A percentile compares a stretch with the other conserved stretches of the same genome.
Evolutionary conservation across 2,329 filamentous ascomycete species (phyloP).

Genomic region (Ophiocordyceps robertsii): DNA sequence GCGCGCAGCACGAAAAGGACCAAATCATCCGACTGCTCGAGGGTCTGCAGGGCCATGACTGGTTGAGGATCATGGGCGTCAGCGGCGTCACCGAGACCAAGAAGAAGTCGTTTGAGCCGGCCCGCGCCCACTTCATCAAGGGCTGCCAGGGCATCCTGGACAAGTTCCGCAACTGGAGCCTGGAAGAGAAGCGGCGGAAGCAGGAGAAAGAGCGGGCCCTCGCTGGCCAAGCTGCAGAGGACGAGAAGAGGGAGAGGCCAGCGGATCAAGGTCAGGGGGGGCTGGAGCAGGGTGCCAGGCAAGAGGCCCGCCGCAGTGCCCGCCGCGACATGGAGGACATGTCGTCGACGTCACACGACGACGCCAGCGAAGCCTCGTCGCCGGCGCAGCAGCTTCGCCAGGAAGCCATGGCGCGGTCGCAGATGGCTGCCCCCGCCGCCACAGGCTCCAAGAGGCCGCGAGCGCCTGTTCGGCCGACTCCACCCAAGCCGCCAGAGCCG

Average conservation of each 20-base stretch:
- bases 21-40: constrained; percentile 57
- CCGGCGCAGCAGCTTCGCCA: constrained; percentile 60
- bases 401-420: constrained; percentile 48
- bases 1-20: constrained; percentile 53
- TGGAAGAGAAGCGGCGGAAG: constrained; percentile 77
- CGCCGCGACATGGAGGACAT: constrained; percentile 5
- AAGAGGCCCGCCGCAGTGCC: constrained; percentile 20
- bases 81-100: constrained; percentile 73
- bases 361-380: constrained; percentile 30
- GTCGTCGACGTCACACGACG: constrained; percentile 35
- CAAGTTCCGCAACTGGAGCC: constrained; percentile 79
- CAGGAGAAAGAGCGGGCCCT: constrained; percentile 53
- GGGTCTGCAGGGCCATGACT: constrained; percentile 79
- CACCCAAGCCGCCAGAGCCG: constrained; percentile 21
- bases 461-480: constrained; percentile 11
- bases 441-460: constrained; percentile 14
- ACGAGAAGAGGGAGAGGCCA: constrained; percentile 16
- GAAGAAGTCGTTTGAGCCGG: constrained; percentile 76
- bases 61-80: constrained; percentile 84
- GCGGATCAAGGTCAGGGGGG: constrained; percentile 20
- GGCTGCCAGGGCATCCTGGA: constrained; percentile 72
- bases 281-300: constrained; percentile 9
- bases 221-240: constrained; percentile 17
- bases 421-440: constrained; percentile 17
- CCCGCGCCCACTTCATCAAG: constrained; percentile 70